phyloP scores from a whole-genome alignment of 306 rosid genomes.

The Morella rubra region DNA sequence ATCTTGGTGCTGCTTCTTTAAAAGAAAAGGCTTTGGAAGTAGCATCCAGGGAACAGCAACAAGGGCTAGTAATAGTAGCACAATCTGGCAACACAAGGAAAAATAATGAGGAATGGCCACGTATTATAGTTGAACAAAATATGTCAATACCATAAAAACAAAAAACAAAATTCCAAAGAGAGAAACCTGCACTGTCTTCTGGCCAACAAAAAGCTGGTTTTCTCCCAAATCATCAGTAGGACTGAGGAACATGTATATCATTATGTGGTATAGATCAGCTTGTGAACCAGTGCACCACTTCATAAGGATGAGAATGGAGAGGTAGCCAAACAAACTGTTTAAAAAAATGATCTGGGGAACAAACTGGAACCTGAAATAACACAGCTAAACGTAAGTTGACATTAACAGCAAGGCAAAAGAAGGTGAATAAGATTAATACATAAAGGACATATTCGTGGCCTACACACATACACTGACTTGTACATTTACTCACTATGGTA shows the following conservation, averaged over 20 bases:
- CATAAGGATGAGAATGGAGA: slow-evolving; percentile 70
- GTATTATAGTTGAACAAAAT: slow-evolving; percentile 2
- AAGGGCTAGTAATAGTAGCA: slow-evolving; percentile 69
- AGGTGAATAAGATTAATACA: neutral
- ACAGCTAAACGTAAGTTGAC: slow-evolving; percentile 26
- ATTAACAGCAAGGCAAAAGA: slow-evolving; percentile 10
- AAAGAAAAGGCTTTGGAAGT: slow-evolving; percentile 88
- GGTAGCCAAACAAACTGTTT: slow-evolving; percentile 88
- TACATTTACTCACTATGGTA: too few species aligned
- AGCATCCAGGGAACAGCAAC: slow-evolving; percentile 99
- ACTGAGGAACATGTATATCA: slow-evolving; percentile 98
- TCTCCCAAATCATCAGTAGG: slow-evolving; percentile 90
- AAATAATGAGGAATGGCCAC: slow-evolving; percentile 8
- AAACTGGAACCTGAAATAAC: slow-evolving; percentile 81
- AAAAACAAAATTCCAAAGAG: slow-evolving; percentile 4
- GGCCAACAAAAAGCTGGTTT: slow-evolving; percentile 91
- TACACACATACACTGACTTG: too few species aligned
- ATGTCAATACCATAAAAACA: neutral
- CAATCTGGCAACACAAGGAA: slow-evolving; percentile 53
- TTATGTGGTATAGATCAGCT: slow-evolving; percentile 84
- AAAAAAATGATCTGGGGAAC: slow-evolving; percentile 88
- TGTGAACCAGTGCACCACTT: slow-evolving; percentile 97
- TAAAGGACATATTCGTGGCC: too few species aligned
- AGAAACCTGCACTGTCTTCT: slow-evolving; percentile 79
- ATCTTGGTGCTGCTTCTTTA: slow-evolving; percentile 83